These are phyloP conservation scores for Zoysia japonica DNA, from an alignment of 176 grass and related monocot species.

Conservation along the genomic window DNA sequence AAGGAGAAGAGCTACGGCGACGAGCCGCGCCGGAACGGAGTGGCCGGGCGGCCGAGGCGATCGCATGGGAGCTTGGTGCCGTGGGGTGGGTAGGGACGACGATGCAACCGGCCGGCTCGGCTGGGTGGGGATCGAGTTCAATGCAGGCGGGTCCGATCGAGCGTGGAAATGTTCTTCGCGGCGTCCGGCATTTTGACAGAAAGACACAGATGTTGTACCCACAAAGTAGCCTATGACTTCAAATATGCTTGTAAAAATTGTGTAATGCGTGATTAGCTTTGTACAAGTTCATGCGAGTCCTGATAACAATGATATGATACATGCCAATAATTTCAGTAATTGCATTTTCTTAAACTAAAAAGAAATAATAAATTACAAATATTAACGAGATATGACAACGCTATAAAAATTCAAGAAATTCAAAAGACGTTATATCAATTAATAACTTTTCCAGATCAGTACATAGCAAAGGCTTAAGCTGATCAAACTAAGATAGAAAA, in stretches of 20 bases:
- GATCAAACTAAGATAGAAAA: background rate
- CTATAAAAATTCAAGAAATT: background rate
- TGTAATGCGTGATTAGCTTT: background rate
- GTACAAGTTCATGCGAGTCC: background rate
- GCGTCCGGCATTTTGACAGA: background rate
- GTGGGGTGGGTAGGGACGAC: conserved; percentile 7
- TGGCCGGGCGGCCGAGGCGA: conserved; percentile 20
- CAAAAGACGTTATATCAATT: background rate
- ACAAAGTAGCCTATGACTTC: background rate
- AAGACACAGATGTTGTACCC: conserved; percentile 1
- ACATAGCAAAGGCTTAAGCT: background rate
- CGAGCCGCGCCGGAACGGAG: conserved; percentile 10
- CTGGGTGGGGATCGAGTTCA: conserved; percentile 33
- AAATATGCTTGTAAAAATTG: background rate
- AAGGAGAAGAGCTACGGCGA: conserved; percentile 30
- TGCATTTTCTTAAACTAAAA: background rate
- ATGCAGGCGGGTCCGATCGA: background rate
- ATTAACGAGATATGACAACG: background rate
- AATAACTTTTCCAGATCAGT: too few relatives aligned
- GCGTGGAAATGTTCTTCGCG: background rate
- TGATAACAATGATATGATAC: background rate
- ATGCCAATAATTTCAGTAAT: background rate
- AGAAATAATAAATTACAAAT: background rate
- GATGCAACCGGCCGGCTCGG: background rate
- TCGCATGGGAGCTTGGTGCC: conserved; percentile 35